Conservation (phyloP, 345 rosid species). For the Alliaria petiolata region DNA sequence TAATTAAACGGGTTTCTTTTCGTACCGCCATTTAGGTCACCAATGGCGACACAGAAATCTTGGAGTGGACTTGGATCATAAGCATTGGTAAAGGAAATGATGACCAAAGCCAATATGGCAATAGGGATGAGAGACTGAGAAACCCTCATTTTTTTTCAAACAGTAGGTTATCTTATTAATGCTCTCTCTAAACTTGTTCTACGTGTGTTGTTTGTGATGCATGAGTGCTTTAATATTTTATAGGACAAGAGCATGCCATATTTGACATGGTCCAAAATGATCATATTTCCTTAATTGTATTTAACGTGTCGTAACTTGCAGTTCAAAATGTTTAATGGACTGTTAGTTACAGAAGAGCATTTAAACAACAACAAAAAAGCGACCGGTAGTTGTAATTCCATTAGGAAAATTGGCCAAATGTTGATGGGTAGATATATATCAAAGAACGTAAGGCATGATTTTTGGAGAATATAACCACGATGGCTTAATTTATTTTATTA, state of each 20-base stretch:
- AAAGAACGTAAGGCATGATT: neutral
- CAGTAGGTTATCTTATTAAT: neutral
- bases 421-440: neutral
- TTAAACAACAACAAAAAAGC: neutral
- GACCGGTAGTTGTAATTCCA: constrained; percentile 1
- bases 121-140: neutral
- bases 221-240: neutral
- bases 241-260: neutral
- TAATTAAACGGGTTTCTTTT: neutral
- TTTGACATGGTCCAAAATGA: neutral
- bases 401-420: neutral
- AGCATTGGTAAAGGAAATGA: constrained; percentile 5
- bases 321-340: neutral
- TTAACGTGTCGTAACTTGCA: neutral
- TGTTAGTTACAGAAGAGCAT: neutral
- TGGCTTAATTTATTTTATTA: neutral
- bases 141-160: neutral
- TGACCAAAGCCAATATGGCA: neutral
- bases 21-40: constrained; percentile 16
- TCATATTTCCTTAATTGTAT: neutral
- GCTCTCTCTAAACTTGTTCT: neutral
- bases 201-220: neutral
- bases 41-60: constrained; percentile 27
- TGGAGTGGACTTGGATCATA: constrained; percentile 32
- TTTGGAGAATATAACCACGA: neutral